Conservation (phyloP, 768 basidiomycete genomes). For the Cyclocybe aegerita region DNA sequence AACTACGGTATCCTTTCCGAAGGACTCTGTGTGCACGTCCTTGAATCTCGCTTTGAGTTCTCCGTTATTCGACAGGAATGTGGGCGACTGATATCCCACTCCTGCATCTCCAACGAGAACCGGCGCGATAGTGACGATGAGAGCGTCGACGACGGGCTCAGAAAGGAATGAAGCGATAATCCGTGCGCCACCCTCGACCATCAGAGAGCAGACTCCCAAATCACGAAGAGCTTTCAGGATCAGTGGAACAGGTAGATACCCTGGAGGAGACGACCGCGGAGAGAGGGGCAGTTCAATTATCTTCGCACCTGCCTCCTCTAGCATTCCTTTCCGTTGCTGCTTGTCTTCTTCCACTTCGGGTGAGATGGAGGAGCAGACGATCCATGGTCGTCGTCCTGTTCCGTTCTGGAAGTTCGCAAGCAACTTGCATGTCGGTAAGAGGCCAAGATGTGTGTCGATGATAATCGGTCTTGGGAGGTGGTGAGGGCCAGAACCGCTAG, state of each 20-base stretch:
- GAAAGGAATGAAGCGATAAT: slow-evolving; percentile 76
- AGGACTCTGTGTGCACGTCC: slow-evolving; percentile 26
- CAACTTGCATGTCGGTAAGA: slow-evolving; percentile 67
- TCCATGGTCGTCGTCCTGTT: slow-evolving; percentile 68
- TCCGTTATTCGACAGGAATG: background rate
- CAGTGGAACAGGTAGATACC: slow-evolving; percentile 32
- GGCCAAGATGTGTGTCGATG: slow-evolving; percentile 73
- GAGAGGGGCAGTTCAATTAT: slow-evolving; percentile 51
- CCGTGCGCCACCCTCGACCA: slow-evolving; percentile 94
- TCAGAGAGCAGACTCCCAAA: slow-evolving; percentile 68
- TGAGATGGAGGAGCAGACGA: slow-evolving; percentile 47
- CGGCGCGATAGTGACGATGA: slow-evolving; percentile 88
- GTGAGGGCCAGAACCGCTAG: slow-evolving; percentile 31
- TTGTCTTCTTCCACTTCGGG: slow-evolving; percentile 21
- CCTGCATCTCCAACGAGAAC: slow-evolving; percentile 76
- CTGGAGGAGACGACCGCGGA: background rate
- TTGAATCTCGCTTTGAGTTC: slow-evolving; percentile 16
- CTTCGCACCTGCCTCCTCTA: slow-evolving; percentile 67
- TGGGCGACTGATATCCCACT: slow-evolving; percentile 45
- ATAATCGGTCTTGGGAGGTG: slow-evolving; percentile 80
- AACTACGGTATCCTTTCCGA: slow-evolving; percentile 37
- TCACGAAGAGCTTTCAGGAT: slow-evolving; percentile 54
- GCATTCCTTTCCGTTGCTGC: slow-evolving; percentile 34
- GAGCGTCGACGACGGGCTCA: slow-evolving; percentile 54
- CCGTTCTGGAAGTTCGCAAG: slow-evolving; percentile 61